Percentiles rank a stretch among this genome's conserved stretches.
Conservation (phyloP, 768 basidiomycete genomes). For the Agaricus bisporus region DNA sequence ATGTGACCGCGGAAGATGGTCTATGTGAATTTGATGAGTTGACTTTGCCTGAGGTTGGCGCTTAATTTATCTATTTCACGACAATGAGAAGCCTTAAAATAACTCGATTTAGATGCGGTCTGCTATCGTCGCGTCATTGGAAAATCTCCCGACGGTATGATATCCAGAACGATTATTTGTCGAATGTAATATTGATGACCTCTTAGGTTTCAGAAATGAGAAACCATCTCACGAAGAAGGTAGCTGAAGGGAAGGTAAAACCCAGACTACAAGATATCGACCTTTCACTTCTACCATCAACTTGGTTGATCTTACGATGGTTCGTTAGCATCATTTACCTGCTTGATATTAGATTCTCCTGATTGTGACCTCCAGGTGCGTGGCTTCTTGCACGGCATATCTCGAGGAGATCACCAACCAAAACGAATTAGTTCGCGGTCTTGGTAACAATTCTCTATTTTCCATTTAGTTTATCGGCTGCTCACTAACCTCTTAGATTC, state of each 20-base stretch:
- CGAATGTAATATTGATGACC: background rate
- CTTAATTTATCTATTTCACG: background rate
- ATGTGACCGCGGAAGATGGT: slow-evolving; percentile 25
- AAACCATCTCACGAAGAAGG: slow-evolving; percentile 47
- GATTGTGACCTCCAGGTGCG: slow-evolving; percentile 36
- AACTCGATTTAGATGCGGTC: slow-evolving; percentile 36
- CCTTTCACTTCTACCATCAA: slow-evolving; percentile 43
- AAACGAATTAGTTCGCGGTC: slow-evolving; percentile 48
- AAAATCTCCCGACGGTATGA: slow-evolving; percentile 43
- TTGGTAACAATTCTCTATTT: slow-evolving; percentile 30
- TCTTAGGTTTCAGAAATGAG: slow-evolving; percentile 52
- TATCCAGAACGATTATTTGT: background rate
- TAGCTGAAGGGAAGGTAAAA: slow-evolving; percentile 43
- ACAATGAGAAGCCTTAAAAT: background rate
- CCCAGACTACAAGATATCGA: slow-evolving; percentile 50
- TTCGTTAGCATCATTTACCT: slow-evolving; percentile 16
- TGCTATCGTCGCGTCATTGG: slow-evolving; percentile 36
- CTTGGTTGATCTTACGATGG: slow-evolving; percentile 66
- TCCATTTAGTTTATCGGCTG: background rate
- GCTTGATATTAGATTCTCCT: background rate
- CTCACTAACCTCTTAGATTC: slow-evolving; percentile 24
- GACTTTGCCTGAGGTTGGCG: slow-evolving; percentile 26
- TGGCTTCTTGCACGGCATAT: slow-evolving; percentile 69
- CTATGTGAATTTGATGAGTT: slow-evolving; percentile 51
- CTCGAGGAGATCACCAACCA: slow-evolving; percentile 53